Base-by-base conservation (phyloP, 2,329 filamentous ascomycete species). In the Xylaria sp. region DNA sequence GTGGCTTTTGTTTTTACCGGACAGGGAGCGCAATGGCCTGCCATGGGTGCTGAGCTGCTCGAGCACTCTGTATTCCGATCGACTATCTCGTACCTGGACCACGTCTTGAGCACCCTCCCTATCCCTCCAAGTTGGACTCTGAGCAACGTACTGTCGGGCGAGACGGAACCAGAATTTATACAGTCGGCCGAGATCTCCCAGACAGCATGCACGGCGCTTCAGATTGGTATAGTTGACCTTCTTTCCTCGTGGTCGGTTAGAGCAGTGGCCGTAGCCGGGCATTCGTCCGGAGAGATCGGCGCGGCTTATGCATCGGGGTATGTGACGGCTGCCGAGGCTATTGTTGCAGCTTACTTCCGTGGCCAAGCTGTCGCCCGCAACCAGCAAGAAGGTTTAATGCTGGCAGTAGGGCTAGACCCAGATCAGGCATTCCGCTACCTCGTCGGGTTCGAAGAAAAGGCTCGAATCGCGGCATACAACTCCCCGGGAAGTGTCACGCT, bases 181-280 rank as follows among this genome's bases (percentile, higher is more conserved):
- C 7, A 63, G 65, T 27, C 24, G 11, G 71, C 78, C 0, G 55
- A 73, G 17, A 61, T 76, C 8, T 73, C 75, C 0, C 79, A 82
- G 64, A 69, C 78, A 0, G 68, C 72, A 1, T 76, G 78, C 54
- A 79, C 76, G 1, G 78, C 74, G 2, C 60, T 81, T 0, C 78
- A 82, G 62, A 75, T 81, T n/a, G 80, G 75, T 5, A 62, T 82
- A 2, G 76, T 81, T 4, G 75, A 79, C 14, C 62, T 81, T 0
- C 77, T 81, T 27, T 68, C 67, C 2, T 74, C 74, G 0, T 77
- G 76, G 69, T 74, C 74, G 3, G 61, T 82, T 7, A 61, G 70
- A 11, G 78, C 81, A 2, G 62, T 68, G 4, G 75, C 78, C 53
- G 82, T 85, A 34, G 82, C 77, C 1, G 80, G 81, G 7, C 77